These are phyloP conservation scores for Leccinum barrowsii DNA, from an alignment of 768 basidiomycete genomes.

Conservation along the genomic window DNA sequence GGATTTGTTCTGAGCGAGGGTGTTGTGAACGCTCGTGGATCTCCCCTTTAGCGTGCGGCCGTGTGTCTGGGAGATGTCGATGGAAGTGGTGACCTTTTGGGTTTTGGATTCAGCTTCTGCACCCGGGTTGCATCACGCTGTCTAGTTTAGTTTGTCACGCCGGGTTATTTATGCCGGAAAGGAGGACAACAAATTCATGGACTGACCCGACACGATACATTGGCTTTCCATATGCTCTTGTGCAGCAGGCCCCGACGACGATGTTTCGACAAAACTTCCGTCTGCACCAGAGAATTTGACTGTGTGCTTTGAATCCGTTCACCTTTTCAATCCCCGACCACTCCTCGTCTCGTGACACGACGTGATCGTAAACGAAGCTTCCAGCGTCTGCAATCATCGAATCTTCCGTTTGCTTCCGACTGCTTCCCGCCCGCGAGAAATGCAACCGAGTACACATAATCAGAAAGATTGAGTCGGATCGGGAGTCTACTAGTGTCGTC, in stretches of 20 bases:
- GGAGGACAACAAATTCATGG: background rate
- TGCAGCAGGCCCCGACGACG: constrained; percentile 47
- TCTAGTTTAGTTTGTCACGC: constrained; percentile 30
- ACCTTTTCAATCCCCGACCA: too few relatives aligned
- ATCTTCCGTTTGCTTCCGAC: too few relatives aligned
- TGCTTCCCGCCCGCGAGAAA: too few relatives aligned
- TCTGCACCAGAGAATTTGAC: constrained; percentile 40
- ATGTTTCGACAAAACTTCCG: constrained; percentile 73
- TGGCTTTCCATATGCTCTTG: constrained; percentile 69
- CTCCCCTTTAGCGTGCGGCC: constrained; percentile 43
- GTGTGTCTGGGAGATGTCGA: constrained; percentile 37
- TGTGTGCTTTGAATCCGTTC: too few relatives aligned
- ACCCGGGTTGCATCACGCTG: constrained; percentile 55
- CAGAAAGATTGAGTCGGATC: too few relatives aligned
- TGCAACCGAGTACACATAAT: too few relatives aligned
- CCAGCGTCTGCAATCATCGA: too few relatives aligned
- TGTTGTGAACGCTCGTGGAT: constrained; percentile 65
- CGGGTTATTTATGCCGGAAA: background rate
- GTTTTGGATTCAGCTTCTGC: constrained; percentile 46
- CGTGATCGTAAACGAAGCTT: too few relatives aligned
- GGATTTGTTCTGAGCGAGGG: constrained; percentile 49
- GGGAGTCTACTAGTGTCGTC: too few relatives aligned
- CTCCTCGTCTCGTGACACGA: too few relatives aligned
- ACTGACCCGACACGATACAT: constrained; percentile 70
- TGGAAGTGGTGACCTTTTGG: constrained; percentile 29